Percentiles rank a stretch among this genome's conserved stretches.
phyloP scores from a whole-genome alignment of 371 early-diverging fungal species.

The Dinochytrium kinnereticum region DNA sequence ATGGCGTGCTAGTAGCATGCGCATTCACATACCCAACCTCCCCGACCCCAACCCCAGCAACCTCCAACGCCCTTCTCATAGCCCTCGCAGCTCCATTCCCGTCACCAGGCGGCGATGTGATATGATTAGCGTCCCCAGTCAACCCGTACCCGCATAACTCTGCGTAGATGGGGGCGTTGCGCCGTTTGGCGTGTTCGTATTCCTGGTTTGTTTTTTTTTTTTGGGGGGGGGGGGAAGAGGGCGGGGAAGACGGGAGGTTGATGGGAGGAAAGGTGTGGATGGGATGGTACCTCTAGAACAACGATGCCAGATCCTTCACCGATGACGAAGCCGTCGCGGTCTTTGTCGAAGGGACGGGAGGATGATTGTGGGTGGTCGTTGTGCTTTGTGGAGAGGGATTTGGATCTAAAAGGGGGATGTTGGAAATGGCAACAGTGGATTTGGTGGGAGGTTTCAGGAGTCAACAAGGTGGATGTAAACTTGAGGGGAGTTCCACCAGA shows the following conservation, averaged over 20 bases:
- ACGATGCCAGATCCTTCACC: conserved; percentile 93
- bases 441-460: too few relatives aligned
- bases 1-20: conserved; percentile 93
- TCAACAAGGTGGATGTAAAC: too few relatives aligned
- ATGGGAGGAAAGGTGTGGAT: background rate
- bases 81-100: conserved; percentile 85
- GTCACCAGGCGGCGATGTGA: conserved; percentile 88
- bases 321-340: conserved; percentile 92
- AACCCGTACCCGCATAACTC: conserved; percentile 90
- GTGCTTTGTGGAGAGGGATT: conserved; percentile 77
- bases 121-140: conserved; percentile 92
- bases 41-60: conserved; percentile 61
- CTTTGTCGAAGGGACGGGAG: conserved; percentile 89
- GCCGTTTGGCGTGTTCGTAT: conserved; percentile 81
- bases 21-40: conserved; percentile 92
- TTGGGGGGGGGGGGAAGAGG: too few relatives aligned
- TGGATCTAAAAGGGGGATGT: conserved; percentile 63
- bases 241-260: too few relatives aligned
- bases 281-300: conserved; percentile 70
- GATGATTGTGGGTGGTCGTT: conserved; percentile 78
- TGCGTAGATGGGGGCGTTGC: conserved; percentile 90
- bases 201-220: too few relatives aligned
- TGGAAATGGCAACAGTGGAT: background rate
- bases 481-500: too few relatives aligned
- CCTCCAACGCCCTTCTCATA: conserved; percentile 80